Base-by-base conservation (phyloP, 2,329 filamentous ascomycete species). In the Aspergillus niger region DNA sequence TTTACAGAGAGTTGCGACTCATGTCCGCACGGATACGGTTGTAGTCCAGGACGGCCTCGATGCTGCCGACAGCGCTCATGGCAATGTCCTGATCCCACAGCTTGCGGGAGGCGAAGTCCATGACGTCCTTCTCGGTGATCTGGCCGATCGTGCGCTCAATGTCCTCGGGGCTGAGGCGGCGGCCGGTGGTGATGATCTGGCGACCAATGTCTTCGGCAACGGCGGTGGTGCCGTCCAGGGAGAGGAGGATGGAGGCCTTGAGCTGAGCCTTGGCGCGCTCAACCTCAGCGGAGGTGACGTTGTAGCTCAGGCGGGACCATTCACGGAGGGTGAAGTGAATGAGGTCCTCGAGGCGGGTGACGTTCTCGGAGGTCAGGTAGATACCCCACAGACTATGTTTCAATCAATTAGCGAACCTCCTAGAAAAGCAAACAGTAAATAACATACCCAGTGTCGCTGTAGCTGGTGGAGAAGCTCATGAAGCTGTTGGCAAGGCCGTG, bases 391-490 rank as follows among this genome's bases (percentile, higher is more conserved):
- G 91, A 86, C 95, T 97, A 4, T 41, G 3, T 36, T 10, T 11
- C 32, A 36, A 24, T 6, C 8, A 7, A n/a, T 44, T 15, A 54
- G 28, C 43, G 8, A 41, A 11, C 10, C 17, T 8, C 17, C n/a
- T 8, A 20, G 5, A 20, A 68, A 74, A 32, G 26, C 24, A 72
- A 13, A 43, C 48, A 28, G 2, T 22, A 6, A 28, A 17, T 57
- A 52, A 78, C 89, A 80, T 87, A 97, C 92, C 93, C 95, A 78
- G 95, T 99, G 80, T 99, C 95, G 76, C 93, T 98, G 84, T 99
- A 99, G 85, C 92, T 97, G 69, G 95, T 99, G 68, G 93, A 97
- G 84, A 99, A 99, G 84, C 91, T 96, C 96, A 99, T 99, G 86
- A 97, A 99, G 87, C 93, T 97, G 85, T 97, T 99, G 80, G 95